Evolutionary conservation across 116 monocot genomes (phyloP), one percentile per base, ranked within the genome.

Genomic region (Iris pallida): DNA sequence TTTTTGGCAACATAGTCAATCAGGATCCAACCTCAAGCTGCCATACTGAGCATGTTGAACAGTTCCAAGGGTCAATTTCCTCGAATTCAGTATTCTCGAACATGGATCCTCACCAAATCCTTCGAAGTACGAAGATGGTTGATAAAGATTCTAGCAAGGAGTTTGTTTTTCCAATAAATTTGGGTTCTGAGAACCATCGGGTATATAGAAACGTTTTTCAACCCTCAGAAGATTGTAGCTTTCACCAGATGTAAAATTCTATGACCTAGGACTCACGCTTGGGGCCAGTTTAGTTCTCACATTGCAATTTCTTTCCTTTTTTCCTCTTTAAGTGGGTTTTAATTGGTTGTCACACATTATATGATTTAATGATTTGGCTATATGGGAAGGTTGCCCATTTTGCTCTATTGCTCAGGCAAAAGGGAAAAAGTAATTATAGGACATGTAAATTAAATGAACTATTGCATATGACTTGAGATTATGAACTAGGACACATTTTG

Each of bases 71-170:
- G 60, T 54, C 73, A 15, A 18, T 47, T 47, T 47, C 54, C 2
- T 68, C 69, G 42, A 72, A 80, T 16, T 71, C 75, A 55, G 64
- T 79, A 15, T 71, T 79, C 48, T 55, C 40, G 57, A 79, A 59
- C 19, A 64, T 48, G 14, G 85, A 82, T 69, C 76, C 83, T 57
- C 73, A 65, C 76, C 79, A 73, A 57, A 65, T 73, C 53, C 20
- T 56, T 57, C 76, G 66, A 40, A 71, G 16, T 11, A 67, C 54
- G 46, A 64, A 49, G 41, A 85, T 70, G 19, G 46, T 42, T 67
- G 54, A 53, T 48, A 67, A 53, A 53, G 64, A 75, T 12, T 51
- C 78, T 18, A 66, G 59, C 54, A 61, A 59, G 74, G 67, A 54
- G 18, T 67, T 42, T 54, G 42, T 67, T 41, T n/a, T 74, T 66